Evolutionary conservation across 805 yeast species (phyloP).

Genomic region (Tetrapisispora arboricola): DNA sequence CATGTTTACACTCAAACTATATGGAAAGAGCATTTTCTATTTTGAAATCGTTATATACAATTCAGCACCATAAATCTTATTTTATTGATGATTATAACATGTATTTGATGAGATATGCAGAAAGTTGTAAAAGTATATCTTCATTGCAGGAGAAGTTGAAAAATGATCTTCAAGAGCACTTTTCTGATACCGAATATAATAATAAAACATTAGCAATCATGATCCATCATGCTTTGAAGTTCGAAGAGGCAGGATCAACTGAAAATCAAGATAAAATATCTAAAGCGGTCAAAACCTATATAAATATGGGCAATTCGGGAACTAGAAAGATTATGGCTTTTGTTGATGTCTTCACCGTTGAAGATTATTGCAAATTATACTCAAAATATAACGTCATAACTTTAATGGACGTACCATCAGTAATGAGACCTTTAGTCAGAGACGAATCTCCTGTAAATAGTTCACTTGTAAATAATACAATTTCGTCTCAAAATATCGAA

Average conservation of each 20-base stretch:
- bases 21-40: slow-evolving; percentile 62
- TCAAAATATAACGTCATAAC: slow-evolving; percentile 26
- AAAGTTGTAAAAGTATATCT: slow-evolving; percentile 27
- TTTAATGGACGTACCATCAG: slow-evolving; percentile 19
- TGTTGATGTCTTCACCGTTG: slow-evolving; percentile 21
- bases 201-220: slow-evolving; percentile 53
- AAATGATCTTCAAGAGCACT: slow-evolving; percentile 33
- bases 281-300: slow-evolving; percentile 11
- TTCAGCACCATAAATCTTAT: slow-evolving; percentile 34
- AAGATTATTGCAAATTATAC: slow-evolving; percentile 31
- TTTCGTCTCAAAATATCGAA: neutral
- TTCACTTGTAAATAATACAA: neutral
- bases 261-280: neutral
- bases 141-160: slow-evolving; percentile 31
- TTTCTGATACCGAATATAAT: slow-evolving; percentile 34
- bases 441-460: slow-evolving; percentile 3
- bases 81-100: slow-evolving; percentile 61
- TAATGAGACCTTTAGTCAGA: slow-evolving; percentile 6
- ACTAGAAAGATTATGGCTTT: slow-evolving; percentile 14
- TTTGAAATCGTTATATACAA: slow-evolving; percentile 48
- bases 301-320: slow-evolving; percentile 14
- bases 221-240: slow-evolving; percentile 35
- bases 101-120: slow-evolving; percentile 33
- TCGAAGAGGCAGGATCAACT: neutral
- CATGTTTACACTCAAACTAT: slow-evolving; percentile 58